Percentiles rank a stretch among this genome's conserved stretches.
These are phyloP conservation scores for Saccharomycopsis guyanensis DNA, from an alignment of 805 yeast species.

Conservation along the genomic window DNA sequence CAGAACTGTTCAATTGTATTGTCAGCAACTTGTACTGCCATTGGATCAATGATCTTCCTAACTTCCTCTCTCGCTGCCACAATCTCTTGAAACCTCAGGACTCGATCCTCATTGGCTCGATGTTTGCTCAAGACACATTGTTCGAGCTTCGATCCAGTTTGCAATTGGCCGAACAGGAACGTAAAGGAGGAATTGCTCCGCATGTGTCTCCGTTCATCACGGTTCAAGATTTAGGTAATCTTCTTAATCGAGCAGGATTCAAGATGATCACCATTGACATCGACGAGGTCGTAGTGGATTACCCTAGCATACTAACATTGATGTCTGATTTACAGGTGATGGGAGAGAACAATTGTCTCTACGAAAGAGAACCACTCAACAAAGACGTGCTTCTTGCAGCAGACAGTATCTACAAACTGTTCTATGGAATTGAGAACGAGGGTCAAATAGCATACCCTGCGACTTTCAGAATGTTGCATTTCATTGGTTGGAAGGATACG, in stretches of 20 bases:
- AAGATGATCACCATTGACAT: slow-evolving; percentile 76
- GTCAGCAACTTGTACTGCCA: slow-evolving; percentile 67
- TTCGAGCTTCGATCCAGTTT: slow-evolving; percentile 73
- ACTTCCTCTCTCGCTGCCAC: slow-evolving; percentile 47
- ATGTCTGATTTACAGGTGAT: slow-evolving; percentile 66
- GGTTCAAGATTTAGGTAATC: slow-evolving; percentile 64
- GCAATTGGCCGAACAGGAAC: slow-evolving; percentile 76
- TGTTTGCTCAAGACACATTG: slow-evolving; percentile 81
- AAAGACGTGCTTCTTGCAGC: slow-evolving; percentile 68
- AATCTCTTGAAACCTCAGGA: slow-evolving; percentile 56
- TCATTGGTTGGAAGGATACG: slow-evolving; percentile 82
- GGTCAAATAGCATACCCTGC: slow-evolving; percentile 52
- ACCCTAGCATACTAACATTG: slow-evolving; percentile 61
- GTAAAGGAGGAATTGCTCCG: slow-evolving; percentile 74
- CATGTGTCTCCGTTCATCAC: slow-evolving; percentile 76
- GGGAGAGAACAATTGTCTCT: slow-evolving; percentile 78
- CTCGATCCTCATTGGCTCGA: slow-evolving; percentile 72
- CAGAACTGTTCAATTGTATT: slow-evolving; percentile 56
- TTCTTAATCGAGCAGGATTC: slow-evolving; percentile 70
- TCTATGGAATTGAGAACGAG: slow-evolving; percentile 60
- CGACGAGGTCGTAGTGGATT: slow-evolving; percentile 73
- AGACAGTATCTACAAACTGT: slow-evolving; percentile 59
- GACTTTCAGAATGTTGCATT: slow-evolving; percentile 67
- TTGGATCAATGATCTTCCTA: slow-evolving; percentile 84
- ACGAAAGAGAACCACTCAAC: slow-evolving; percentile 35